A percentile compares a stretch with the other conserved stretches of the same genome.
Conservation (phyloP, 2,329 filamentous ascomycete genomes). For the Hysterium pulicare region DNA sequence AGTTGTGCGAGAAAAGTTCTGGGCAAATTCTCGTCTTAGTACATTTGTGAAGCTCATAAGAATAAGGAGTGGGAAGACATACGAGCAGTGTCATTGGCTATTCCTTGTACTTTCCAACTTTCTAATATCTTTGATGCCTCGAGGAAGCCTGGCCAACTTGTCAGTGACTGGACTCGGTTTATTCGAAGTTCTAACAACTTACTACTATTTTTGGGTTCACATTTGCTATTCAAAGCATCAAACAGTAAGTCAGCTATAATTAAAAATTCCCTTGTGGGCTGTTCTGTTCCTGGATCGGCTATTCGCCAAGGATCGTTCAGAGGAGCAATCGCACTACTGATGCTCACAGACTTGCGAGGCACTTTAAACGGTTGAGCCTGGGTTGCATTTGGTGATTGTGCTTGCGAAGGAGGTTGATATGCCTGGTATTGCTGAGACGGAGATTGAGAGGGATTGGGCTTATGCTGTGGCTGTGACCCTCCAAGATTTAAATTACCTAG, state of each 20-base stretch:
- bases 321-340: conserved; percentile 17
- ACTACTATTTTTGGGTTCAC: conserved; percentile 33
- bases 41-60: background rate
- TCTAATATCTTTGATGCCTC: conserved; percentile 32
- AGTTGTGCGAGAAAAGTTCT: conserved; percentile 28
- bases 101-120: conserved; percentile 24
- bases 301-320: conserved; percentile 34
- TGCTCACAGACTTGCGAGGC: conserved; percentile 26
- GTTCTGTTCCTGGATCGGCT: conserved; percentile 28
- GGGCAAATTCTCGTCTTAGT: background rate
- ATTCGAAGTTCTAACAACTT: background rate
- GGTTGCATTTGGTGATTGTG: conserved; percentile 13
- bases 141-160: conserved; percentile 5
- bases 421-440: conserved; percentile 23
- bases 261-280: conserved; percentile 35
- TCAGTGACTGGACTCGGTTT: background rate
- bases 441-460: conserved; percentile 2
- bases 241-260: conserved; percentile 34
- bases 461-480: conserved; percentile 9
- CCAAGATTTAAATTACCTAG: conserved; percentile 22
- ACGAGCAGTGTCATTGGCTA: conserved; percentile 28
- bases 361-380: conserved; percentile 20
- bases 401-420: conserved; percentile 17
- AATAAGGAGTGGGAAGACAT: conserved; percentile 8
- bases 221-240: conserved; percentile 28